Evolutionary conservation across 2,329 filamentous ascomycete genomes (phyloP).

Genomic region (Penicillium sp.): DNA sequence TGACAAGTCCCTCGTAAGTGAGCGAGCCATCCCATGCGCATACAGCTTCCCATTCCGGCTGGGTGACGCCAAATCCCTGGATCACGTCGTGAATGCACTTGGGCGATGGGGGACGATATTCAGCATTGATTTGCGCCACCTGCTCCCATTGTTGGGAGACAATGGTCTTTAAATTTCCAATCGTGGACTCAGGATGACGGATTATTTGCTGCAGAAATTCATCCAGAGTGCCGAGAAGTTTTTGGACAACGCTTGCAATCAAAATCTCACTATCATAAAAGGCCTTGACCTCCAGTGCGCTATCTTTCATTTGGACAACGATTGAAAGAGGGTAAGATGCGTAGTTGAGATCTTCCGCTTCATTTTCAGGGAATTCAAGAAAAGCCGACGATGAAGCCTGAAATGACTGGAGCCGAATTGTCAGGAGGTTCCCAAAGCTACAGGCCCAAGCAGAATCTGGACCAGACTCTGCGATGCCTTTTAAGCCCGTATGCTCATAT

Average conservation of each 20-base stretch:
- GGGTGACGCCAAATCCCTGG: neutral
- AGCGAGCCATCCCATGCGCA: slow-evolving; percentile 10
- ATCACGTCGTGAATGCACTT: slow-evolving; percentile 3
- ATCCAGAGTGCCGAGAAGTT: neutral
- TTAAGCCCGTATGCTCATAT: slow-evolving; percentile 3
- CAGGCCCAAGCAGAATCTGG: slow-evolving; percentile 4
- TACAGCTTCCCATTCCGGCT: slow-evolving; percentile 2
- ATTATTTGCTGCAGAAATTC: neutral
- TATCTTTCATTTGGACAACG: neutral
- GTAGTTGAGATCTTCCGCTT: neutral
- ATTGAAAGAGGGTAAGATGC: neutral
- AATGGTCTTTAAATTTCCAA: neutral
- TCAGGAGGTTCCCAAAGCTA: slow-evolving; percentile 3
- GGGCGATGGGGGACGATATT: slow-evolving; percentile 6
- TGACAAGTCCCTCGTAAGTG: slow-evolving; percentile 5
- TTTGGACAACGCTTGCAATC: neutral
- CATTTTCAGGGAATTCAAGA: neutral
- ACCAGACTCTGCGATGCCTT: neutral
- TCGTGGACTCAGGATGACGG: neutral
- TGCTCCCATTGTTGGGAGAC: neutral
- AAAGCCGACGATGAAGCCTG: neutral
- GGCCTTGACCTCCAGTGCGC: neutral
- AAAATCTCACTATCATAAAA: neutral
- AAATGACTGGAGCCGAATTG: neutral
- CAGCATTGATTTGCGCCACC: neutral